Evolutionary conservation across 768 basidiomycete genomes (phyloP).

Genomic region (Omphalotus guepiniiformis): DNA sequence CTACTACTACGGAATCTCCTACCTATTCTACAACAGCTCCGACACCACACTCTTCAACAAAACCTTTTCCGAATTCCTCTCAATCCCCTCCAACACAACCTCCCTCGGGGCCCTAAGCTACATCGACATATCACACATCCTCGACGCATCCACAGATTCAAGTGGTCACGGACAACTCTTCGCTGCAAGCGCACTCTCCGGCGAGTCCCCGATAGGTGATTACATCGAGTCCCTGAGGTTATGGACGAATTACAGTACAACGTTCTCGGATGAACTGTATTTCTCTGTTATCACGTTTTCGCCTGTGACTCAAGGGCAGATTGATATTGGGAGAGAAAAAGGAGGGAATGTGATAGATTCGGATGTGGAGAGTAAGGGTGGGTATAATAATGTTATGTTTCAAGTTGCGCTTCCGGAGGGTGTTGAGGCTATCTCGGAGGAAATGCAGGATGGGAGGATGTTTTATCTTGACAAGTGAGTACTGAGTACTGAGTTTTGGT

Average conservation of each 20-base stretch:
- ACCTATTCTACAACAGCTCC: conserved; percentile 33
- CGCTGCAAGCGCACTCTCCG: conserved; percentile 26
- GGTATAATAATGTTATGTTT: conserved; percentile 31
- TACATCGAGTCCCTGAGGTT: conserved; percentile 28
- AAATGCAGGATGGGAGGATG: conserved; percentile 22
- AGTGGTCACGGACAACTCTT: conserved; percentile 30
- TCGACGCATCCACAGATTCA: conserved; percentile 22
- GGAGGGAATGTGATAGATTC: conserved; percentile 37
- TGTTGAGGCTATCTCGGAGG: conserved; percentile 15
- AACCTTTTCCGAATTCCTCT: conserved; percentile 35
- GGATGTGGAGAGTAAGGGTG: conserved; percentile 22
- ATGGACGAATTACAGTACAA: conserved; percentile 26
- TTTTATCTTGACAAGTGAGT: conserved; percentile 29
- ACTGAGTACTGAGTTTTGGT: background rate
- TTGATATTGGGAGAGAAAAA: conserved; percentile 26
- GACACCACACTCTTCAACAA: conserved; percentile 23
- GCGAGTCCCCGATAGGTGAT: conserved; percentile 19
- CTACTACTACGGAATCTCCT: too few species aligned
- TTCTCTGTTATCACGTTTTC: conserved; percentile 32
- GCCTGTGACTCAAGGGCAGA: conserved; percentile 31
- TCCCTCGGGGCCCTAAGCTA: conserved; percentile 31
- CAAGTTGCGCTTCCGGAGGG: conserved; percentile 22
- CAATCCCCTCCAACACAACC: conserved; percentile 27
- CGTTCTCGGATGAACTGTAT: conserved; percentile 20
- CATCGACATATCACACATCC: conserved; percentile 26